Evolutionary conservation across 768 basidiomycete species (phyloP).

Genomic region (Coprinopsis strossmayeri): DNA sequence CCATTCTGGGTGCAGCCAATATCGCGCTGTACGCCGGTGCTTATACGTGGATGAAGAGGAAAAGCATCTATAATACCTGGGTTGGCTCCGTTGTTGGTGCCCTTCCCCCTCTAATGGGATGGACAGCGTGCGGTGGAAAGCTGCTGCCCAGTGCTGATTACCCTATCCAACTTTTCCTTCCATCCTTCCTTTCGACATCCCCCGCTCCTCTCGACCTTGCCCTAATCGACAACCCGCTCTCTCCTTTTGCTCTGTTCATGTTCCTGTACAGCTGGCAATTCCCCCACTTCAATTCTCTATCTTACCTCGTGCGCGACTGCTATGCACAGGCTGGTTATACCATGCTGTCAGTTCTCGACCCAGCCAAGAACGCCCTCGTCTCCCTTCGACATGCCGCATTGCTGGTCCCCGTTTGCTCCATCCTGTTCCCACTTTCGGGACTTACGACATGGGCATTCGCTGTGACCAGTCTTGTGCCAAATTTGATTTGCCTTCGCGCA

Average conservation of each 20-base stretch:
- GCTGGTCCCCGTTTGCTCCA: slow-evolving; percentile 69
- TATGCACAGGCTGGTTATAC: slow-evolving; percentile 92
- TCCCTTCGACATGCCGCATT: slow-evolving; percentile 76
- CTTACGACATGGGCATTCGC: slow-evolving; percentile 92
- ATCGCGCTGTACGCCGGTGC: slow-evolving; percentile 85
- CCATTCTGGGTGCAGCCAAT: slow-evolving; percentile 75
- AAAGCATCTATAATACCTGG: slow-evolving; percentile 84
- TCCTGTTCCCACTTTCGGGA: slow-evolving; percentile 83
- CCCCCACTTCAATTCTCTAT: slow-evolving; percentile 94
- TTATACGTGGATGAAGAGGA: slow-evolving; percentile 92
- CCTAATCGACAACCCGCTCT: slow-evolving; percentile 74
- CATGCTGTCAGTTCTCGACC: slow-evolving; percentile 83
- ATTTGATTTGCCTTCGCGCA: slow-evolving; percentile 57
- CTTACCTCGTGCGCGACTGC: slow-evolving; percentile 76
- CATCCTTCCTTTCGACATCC: slow-evolving; percentile 43
- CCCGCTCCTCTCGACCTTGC: slow-evolving; percentile 32
- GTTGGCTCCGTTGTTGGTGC: slow-evolving; percentile 89
- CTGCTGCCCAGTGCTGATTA: slow-evolving; percentile 60
- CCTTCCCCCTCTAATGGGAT: slow-evolving; percentile 94
- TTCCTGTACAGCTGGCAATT: slow-evolving; percentile 97
- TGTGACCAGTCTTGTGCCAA: slow-evolving; percentile 68
- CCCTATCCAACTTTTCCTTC: slow-evolving; percentile 55
- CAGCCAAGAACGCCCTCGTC: slow-evolving; percentile 77
- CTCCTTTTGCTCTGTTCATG: slow-evolving; percentile 74
- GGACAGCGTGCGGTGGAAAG: slow-evolving; percentile 89